Conservation (phyloP, 768 basidiomycete species). For the Rhizopogon salebrosus region DNA sequence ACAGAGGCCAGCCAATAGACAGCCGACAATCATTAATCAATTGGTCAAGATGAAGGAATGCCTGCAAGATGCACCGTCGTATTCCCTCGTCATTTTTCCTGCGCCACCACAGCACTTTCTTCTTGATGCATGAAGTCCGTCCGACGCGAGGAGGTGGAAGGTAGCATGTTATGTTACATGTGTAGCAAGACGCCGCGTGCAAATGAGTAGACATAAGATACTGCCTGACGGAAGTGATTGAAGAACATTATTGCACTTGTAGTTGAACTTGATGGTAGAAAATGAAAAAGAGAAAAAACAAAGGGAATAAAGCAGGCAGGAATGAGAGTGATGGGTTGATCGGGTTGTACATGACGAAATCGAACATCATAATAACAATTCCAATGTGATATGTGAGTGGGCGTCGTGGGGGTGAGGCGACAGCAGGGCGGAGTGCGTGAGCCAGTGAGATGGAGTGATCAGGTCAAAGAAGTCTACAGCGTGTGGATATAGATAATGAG, state of each 20-base stretch:
- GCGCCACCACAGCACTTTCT: constrained; percentile 1
- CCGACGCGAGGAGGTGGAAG: constrained; percentile 8
- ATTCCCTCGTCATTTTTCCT: not conserved
- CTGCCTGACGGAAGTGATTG: constrained; percentile 21
- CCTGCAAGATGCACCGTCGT: not conserved
- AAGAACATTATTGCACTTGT: constrained; percentile 26
- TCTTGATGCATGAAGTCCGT: constrained; percentile 9
- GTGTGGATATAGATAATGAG: constrained; percentile 29
- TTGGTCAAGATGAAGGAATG: not conserved
- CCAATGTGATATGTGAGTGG: constrained; percentile 12
- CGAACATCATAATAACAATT: constrained; percentile 33
- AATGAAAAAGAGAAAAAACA: constrained; percentile 9
- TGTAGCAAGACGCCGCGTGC: constrained; percentile 12
- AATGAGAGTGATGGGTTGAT: constrained; percentile 24
- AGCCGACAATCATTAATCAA: constrained; percentile 1
- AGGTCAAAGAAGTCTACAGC: constrained; percentile 25
- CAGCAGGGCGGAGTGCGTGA: not conserved
- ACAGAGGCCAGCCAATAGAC: not conserved
- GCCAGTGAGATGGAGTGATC: not conserved
- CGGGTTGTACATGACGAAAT: constrained; percentile 34
- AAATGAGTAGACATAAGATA: constrained; percentile 24
- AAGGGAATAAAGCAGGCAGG: constrained; percentile 24
- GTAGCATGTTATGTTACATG: constrained; percentile 19
- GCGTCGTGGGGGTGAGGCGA: constrained; percentile 6
- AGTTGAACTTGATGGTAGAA: constrained; percentile 14